Evolutionary conservation across 2,329 filamentous ascomycete genomes (phyloP), one percentile per base, ranked within the genome.

Genomic region (Mollisia scopiformis): DNA sequence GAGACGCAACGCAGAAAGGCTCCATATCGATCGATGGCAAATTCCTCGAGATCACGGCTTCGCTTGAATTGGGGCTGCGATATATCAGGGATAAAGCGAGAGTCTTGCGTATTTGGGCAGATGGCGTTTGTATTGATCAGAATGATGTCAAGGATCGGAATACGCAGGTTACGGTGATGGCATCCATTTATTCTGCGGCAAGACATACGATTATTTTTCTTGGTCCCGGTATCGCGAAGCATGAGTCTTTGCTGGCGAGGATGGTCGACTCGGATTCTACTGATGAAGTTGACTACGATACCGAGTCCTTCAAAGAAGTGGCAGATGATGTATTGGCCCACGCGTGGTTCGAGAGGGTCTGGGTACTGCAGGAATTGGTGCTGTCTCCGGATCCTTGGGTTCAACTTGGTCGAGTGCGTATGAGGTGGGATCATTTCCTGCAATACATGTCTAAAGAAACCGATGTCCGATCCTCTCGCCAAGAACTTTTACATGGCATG

Each of bases 281-380:
- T 21, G n/a, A 28, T 6, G n/a, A 28, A 47, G 19, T 6, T 16
- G 30, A 51, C 21, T 10, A 27, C n/a, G n/a, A n/a, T n/a, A 13
- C 11, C 11, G 6, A n/a, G n/a, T 16, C 37, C n/a, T 14, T 16
- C 27, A 23, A 25, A 21, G 16, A 19, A 2, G 2, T 19, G 37
- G 14, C 13, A 11, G 21, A 33, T n/a, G 19, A 33, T 16, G 13
- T 27, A 16, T 11, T 78, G 68, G 67, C 72, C 33, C 62, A 74
- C 10, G 61, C 62, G 0, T 78, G 76, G 75, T 76, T 78, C 43
- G 70, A 67, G 2, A 65, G 74, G 5, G 66, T 74, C 0, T 78
- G 76, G 76, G 71, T 77, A 1, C 69, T 78, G 0, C 75, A 78
- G 58, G 76, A 78, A 27, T 46, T 62, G 6, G 53, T 57, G 2